These are phyloP conservation scores for Canavalia gladiata DNA, from an alignment of 306 rosid genomes.

Conservation along the genomic window DNA sequence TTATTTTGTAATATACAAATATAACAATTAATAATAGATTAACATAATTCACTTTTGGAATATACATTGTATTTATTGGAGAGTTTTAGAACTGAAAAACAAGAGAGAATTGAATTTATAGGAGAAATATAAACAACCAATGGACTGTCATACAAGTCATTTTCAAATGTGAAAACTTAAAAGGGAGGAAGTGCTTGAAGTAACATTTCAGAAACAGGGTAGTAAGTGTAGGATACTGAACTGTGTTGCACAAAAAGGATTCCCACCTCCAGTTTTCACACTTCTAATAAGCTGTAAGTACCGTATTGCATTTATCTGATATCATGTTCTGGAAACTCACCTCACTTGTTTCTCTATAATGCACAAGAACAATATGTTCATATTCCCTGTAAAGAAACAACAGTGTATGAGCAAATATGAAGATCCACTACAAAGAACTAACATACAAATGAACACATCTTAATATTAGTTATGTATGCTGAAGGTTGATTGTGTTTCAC, in stretches of 20 bases:
- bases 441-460: background rate
- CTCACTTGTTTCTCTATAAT: slow-evolving; percentile 86
- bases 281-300: slow-evolving; percentile 13
- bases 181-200: slow-evolving; percentile 34
- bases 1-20: slow-evolving; percentile 1
- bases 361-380: slow-evolving; percentile 96
- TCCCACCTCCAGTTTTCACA: slow-evolving; percentile 18
- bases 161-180: slow-evolving; percentile 15
- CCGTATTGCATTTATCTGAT: slow-evolving; percentile 34
- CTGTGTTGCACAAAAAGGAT: slow-evolving; percentile 34
- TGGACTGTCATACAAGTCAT: slow-evolving; percentile 27
- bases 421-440: background rate
- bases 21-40: background rate
- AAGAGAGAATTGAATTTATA: slow-evolving; percentile 33
- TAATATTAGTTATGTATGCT: background rate
- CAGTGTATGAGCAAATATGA: slow-evolving; percentile 45
- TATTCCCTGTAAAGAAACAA: slow-evolving; percentile 72
- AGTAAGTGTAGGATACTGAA: slow-evolving; percentile 19
- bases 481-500: slow-evolving; percentile 23
- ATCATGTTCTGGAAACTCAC: slow-evolving; percentile 60
- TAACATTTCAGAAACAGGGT: slow-evolving; percentile 33
- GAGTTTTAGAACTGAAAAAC: slow-evolving; percentile 3
- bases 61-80: slow-evolving; percentile 25
- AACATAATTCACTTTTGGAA: slow-evolving; percentile 15
- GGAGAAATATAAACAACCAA: slow-evolving; percentile 1